Conservation (phyloP, 176 grass and related monocot genomes). For the Chrysopogon serrulatus region DNA sequence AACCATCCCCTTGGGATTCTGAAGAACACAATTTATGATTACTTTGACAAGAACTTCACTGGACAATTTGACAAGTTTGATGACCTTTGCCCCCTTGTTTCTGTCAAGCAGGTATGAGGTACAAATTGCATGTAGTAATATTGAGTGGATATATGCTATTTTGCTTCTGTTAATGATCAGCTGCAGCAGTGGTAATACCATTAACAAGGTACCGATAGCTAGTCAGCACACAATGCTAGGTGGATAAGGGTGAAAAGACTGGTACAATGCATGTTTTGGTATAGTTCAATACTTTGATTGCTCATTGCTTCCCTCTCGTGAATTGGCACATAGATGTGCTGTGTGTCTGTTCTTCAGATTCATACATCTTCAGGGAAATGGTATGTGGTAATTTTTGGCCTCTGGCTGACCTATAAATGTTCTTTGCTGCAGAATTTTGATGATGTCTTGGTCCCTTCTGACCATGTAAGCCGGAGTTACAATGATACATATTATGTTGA, state of each 20-base stretch:
- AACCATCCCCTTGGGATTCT: constrained; percentile 88
- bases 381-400: background rate
- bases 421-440: constrained; percentile 78
- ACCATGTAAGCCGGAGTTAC: constrained; percentile 93
- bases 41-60: constrained; percentile 71
- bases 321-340: background rate
- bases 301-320: background rate
- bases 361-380: background rate
- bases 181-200: background rate
- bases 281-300: background rate
- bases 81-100: constrained; percentile 91
- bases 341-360: background rate
- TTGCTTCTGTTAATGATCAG: background rate
- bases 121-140: background rate
- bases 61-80: constrained; percentile 83
- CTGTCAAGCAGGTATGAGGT: constrained; percentile 67
- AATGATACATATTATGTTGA: constrained; percentile 97
- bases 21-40: constrained; percentile 81
- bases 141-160: background rate
- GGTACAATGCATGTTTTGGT: background rate
- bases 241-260: background rate
- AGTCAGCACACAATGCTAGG: background rate
- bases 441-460: constrained; percentile 84
- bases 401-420: constrained; percentile 17
- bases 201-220: background rate